Base-by-base conservation (phyloP, 371 early-diverging fungal genomes). In the Nematocida homosporus region DNA sequence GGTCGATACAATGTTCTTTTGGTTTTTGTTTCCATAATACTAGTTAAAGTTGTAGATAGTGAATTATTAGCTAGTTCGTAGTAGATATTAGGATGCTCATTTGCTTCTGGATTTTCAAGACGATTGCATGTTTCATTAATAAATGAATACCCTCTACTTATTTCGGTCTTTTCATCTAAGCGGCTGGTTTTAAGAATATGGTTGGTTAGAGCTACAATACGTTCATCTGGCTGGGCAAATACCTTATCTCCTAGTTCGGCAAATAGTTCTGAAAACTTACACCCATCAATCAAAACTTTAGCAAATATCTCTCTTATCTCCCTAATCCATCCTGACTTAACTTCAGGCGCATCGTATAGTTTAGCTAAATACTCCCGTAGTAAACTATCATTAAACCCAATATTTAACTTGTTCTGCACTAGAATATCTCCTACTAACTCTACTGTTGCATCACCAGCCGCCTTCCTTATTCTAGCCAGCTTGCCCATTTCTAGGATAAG, bases 151-250 rank as follows among this genome's bases (percentile, higher is more conserved):
- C 16, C 57, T 54, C 18, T 60, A 32, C 69, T 41, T 52, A 35
- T 61, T 52, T 27, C 20, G 34, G 42, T 32, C n/a, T 48, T n/a
- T 44, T 63, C 47, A 2, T 32, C 47, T 1, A 40, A 23, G 32
- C 42, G 44, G 16, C 64, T 52, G 52, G 32, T 56, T 20, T 42
- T 37, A 32, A 69, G 68, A 25, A 61, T 4, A 44, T 59, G 53
- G 48, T 72, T 72, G 16, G 59, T 64, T 4, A 72, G 16, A 47
- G 63, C 29, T 16, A 72, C 52, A 29, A 61, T 64, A n/a, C 54
- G 60, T 25, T 63, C 57, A 3, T 10, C 20, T 18, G 75, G 60
- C 50, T 18, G 18, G 3, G n/a, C 10, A 10, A 72, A 25, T 6
- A 61, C 54, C 3, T 38, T 67, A 5, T 30, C 50, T 6, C 60